Base-by-base conservation (phyloP, 306 rosid genomes). In the Cucurbita argyrosperma region DNA sequence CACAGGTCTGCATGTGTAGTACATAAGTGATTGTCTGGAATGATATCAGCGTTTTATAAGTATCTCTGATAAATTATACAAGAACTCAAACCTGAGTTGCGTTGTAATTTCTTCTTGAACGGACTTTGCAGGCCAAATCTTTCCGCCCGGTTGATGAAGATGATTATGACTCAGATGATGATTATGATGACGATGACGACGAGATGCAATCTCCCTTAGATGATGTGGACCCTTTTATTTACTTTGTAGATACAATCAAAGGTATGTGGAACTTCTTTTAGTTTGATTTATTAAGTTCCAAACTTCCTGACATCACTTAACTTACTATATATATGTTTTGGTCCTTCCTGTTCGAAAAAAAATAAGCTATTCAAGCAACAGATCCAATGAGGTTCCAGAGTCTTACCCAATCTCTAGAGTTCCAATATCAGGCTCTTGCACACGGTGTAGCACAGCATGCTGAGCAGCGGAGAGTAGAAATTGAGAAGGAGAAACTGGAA, bases 121-220 rank as follows among this genome's bases (percentile, higher is more conserved):
- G 77, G 60, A 54, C 38, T 21, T 19, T 30, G 53, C 75, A 95
- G 99, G 90, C 96, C 1, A 95, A 82, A 83, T 86, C 97, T 78
- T 95, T 95, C 74, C 89, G 90, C 50, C 90, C 90, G 10, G 54
- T 40, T 66, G 96, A 89, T 5, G 83, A 74, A 5, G 84, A 84
- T 4, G 96, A 91, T 13, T 92, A 89, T 0, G 92, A 95, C 78
- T 85, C 96, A 0, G 99, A 91, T 68, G 97, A 95, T 39, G 97
- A 89, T 72, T 95, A 78, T 66, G 91, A 96, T 66, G 91, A 96
- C 71, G 99, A 95, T 51, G 97, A 95, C 63, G 99, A 95, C 81
- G 99, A 89, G 86, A 83, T 91, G 84, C 99, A 95, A 77, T 95
- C 99, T 10, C 99, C 99, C 52, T 87, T 95, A 63, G 99, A 95